A percentile compares a stretch with the other conserved stretches of the same genome.
Conservation (phyloP, 306 rosid genomes). For the Delonix regia region DNA sequence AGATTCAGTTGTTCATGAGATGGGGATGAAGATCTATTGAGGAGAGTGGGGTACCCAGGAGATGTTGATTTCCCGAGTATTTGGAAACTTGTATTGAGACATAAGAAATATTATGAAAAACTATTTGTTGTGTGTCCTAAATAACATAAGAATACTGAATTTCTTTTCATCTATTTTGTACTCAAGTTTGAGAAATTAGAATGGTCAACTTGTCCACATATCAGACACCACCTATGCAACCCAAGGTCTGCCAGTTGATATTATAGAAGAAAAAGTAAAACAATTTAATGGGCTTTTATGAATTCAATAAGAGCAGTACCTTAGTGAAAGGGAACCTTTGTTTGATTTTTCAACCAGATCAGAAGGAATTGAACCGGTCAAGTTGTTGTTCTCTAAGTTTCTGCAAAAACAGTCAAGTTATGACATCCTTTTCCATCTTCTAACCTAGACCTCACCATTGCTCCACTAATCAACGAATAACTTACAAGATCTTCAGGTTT, state of each 20-base stretch:
- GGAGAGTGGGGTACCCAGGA: too few species aligned
- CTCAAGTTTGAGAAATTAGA: too few species aligned
- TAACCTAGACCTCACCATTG: not conserved
- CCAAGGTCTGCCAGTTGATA: too few species aligned
- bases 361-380: constrained; percentile 40
- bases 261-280: not conserved
- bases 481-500: constrained; percentile 45
- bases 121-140: not conserved
- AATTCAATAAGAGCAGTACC: constrained; percentile 32
- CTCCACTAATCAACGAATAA: not conserved
- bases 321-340: constrained; percentile 33
- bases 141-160: not conserved
- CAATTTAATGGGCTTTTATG: not conserved
- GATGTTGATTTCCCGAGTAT: too few species aligned
- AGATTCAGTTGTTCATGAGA: too few species aligned
- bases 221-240: too few species aligned
- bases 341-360: constrained; percentile 36
- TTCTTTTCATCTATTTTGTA: not conserved
- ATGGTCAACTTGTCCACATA: too few species aligned
- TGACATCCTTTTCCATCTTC: not conserved
- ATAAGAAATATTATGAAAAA: not conserved
- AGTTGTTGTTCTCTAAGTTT: constrained; percentile 51
- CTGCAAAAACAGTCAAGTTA: constrained; percentile 29
- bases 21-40: too few species aligned
- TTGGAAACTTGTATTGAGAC: too few species aligned